phyloP scores from a whole-genome alignment of 225 moss, liverwort and hornwort genomes.

The Rhytidiadelphus loreus region DNA sequence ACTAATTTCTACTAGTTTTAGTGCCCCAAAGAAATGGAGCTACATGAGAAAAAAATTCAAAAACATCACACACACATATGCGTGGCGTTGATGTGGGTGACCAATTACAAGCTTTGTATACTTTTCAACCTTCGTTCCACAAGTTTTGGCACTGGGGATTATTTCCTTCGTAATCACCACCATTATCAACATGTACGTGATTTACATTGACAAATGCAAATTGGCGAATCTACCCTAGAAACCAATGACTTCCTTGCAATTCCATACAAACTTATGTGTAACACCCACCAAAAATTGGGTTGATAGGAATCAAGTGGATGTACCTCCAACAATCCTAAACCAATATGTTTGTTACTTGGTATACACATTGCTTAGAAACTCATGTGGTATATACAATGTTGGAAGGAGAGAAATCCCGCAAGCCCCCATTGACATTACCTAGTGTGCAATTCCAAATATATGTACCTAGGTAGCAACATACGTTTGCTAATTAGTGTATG shows the following conservation, averaged over 20 bases:
- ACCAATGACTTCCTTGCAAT: background rate
- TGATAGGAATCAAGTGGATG: background rate
- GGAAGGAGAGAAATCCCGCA: background rate
- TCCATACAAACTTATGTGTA: accelerated
- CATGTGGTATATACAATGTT: background rate
- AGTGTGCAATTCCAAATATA: background rate
- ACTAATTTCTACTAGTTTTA: background rate
- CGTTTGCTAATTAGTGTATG: too few species aligned
- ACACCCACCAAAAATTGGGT: background rate
- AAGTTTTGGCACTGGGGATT: accelerated
- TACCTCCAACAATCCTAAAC: background rate
- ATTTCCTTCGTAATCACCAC: background rate
- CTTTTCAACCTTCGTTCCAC: accelerated
- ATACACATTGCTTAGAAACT: background rate
- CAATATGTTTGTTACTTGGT: accelerated
- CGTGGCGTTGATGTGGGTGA: too few species aligned
- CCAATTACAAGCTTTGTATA: background rate
- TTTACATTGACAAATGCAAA: background rate
- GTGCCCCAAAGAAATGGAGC: background rate
- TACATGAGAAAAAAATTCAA: background rate
- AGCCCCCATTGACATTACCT: background rate
- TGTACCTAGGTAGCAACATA: too few species aligned
- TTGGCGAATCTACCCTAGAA: accelerated
- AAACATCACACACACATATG: background rate
- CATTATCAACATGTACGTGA: background rate